Conservation (phyloP, 1,284 basidiomycete species). For the Pseudozyma thailandica region DNA sequence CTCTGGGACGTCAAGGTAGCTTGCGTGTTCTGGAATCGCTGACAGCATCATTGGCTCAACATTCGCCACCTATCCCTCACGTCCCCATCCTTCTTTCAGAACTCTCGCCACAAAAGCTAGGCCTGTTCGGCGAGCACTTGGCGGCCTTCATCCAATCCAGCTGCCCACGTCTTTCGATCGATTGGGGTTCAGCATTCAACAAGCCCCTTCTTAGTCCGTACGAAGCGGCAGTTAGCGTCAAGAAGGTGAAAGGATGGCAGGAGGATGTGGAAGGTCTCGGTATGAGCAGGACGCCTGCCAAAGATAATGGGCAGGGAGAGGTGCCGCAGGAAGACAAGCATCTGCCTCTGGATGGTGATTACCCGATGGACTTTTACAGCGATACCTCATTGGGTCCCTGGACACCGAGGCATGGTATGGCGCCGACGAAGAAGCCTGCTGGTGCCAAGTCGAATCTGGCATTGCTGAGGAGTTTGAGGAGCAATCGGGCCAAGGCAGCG, state of each 20-base stretch:
- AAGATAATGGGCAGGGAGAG: constrained; percentile 1
- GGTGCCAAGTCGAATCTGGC: constrained; percentile 54
- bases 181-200: constrained; percentile 87
- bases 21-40: constrained; percentile 79
- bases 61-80: constrained; percentile 72
- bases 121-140: constrained; percentile 80
- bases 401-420: constrained; percentile 69
- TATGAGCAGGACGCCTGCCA: constrained; percentile 67
- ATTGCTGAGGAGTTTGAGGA: constrained; percentile 42
- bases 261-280: constrained; percentile 59
- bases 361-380: constrained; percentile 97
- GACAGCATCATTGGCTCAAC: constrained; percentile 33
- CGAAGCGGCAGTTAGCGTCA: constrained; percentile 88
- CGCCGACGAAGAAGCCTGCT: constrained; percentile 38
- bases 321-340: constrained; percentile 29
- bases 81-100: constrained; percentile 94
- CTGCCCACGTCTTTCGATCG: constrained; percentile 93
- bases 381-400: constrained; percentile 74
- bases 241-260: constrained; percentile 76
- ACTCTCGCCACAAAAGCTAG: constrained; percentile 90
- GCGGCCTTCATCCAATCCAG: constrained; percentile 93
- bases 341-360: constrained; percentile 70
- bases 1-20: constrained; percentile 92
- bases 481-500: constrained; percentile 24
- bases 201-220: constrained; percentile 91